These are phyloP conservation scores for Metschnikowia kofuensis DNA, from an alignment of 805 yeast genomes.

Conservation along the genomic window DNA sequence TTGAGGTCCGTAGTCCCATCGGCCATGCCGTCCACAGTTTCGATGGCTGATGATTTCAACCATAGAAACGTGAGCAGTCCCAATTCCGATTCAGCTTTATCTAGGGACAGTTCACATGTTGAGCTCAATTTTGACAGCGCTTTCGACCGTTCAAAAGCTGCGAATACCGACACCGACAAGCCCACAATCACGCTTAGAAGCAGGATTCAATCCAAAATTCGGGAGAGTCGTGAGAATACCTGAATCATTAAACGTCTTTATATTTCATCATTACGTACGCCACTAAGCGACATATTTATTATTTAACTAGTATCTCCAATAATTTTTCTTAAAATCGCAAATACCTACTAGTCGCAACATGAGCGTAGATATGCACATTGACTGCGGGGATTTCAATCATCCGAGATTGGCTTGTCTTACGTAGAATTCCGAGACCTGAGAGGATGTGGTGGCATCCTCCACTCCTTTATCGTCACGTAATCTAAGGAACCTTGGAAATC, in stretches of 20 bases:
- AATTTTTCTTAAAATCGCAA: too few species aligned
- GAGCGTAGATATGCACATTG: too few species aligned
- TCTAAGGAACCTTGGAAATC: constrained; percentile 85
- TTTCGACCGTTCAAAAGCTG: background rate
- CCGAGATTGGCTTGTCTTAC: constrained; percentile 57
- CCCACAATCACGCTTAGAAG: constrained; percentile 22
- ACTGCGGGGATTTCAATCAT: too few species aligned
- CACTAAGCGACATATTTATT: too few species aligned
- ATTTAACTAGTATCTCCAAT: too few species aligned
- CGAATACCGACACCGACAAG: constrained; percentile 3
- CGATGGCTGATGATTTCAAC: constrained; percentile 34
- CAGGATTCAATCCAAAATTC: constrained; percentile 33
- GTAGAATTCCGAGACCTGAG: constrained; percentile 81
- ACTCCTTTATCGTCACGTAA: constrained; percentile 81
- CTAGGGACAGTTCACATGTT: constrained; percentile 26
- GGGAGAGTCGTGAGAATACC: constrained; percentile 31
- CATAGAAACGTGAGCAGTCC: constrained; percentile 7
- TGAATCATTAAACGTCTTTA: too few species aligned
- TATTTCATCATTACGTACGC: too few species aligned
- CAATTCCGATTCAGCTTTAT: constrained; percentile 14
- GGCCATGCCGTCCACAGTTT: constrained; percentile 24
- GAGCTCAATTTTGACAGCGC: constrained; percentile 31
- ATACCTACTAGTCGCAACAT: too few species aligned
- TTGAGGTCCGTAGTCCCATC: constrained; percentile 13
- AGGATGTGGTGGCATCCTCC: constrained; percentile 84